These are phyloP conservation scores for Starmerella cellae DNA, from an alignment of 805 yeast species.

Conservation along the genomic window DNA sequence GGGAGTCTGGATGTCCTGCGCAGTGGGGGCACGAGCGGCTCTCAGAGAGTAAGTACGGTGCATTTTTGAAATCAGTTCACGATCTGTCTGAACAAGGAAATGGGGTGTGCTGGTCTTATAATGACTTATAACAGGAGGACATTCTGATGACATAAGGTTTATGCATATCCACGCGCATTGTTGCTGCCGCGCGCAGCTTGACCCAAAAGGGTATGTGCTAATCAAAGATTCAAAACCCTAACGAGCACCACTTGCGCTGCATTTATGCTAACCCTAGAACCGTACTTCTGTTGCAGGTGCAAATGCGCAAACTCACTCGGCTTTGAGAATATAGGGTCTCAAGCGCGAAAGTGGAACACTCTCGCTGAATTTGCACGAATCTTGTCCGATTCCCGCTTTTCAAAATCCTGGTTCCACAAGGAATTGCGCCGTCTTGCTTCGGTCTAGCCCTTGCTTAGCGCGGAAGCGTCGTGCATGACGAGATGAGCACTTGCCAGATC, in stretches of 20 bases:
- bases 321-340: too few species aligned
- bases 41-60: slow-evolving; percentile 97
- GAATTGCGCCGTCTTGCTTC: too few species aligned
- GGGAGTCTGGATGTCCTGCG: slow-evolving; percentile 84
- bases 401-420: too few species aligned
- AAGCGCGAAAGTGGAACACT: too few species aligned
- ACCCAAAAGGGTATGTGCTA: slow-evolving; percentile 20
- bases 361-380: too few species aligned
- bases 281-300: too few species aligned
- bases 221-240: slow-evolving; percentile 17
- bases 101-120: slow-evolving; percentile 1
- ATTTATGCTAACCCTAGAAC: too few species aligned
- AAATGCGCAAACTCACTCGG: too few species aligned
- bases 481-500: not conserved
- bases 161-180: slow-evolving; percentile 15
- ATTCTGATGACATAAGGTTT: slow-evolving; percentile 11
- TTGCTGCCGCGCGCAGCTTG: slow-evolving; percentile 16
- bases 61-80: slow-evolving; percentile 36
- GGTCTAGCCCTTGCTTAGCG: too few species aligned
- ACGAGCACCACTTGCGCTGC: not conserved
- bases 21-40: slow-evolving; percentile 92
- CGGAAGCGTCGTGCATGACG: not conserved
- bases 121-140: slow-evolving; percentile 16
- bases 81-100: not conserved
- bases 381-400: too few species aligned